Evolutionary conservation across 1,284 basidiomycete species (phyloP).

Genomic region (Malassezia psittaci): DNA sequence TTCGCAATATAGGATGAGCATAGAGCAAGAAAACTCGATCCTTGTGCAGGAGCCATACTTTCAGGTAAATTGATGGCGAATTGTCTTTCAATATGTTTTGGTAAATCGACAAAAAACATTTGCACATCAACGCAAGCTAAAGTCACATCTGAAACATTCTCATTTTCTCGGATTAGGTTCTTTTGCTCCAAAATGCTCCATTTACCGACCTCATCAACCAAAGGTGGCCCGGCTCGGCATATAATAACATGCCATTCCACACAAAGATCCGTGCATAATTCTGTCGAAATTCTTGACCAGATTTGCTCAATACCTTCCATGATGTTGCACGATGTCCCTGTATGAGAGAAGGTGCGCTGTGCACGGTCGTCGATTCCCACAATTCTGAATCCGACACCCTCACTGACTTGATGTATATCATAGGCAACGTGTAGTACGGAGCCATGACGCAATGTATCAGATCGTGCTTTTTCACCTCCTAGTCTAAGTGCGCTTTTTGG

Average conservation of each 20-base stretch:
- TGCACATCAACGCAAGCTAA: not conserved
- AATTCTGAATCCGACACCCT: not conserved
- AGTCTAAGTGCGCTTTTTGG: not conserved
- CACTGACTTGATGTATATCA: not conserved
- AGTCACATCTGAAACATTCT: not conserved
- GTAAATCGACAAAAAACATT: no score
- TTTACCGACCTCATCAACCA: not conserved
- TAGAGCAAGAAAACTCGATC: not conserved
- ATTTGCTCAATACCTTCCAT: not conserved
- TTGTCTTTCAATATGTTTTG: not conserved
- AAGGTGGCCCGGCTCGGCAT: conserved; percentile 3
- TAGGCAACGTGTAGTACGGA: conserved; percentile 15
- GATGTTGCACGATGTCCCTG: not conserved
- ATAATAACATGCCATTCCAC: conserved; percentile 13
- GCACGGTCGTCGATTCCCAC: conserved; percentile 8
- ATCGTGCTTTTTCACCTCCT: not conserved
- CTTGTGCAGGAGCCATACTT: not conserved
- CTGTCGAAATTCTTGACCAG: not conserved
- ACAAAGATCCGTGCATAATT: not conserved
- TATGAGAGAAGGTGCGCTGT: not conserved
- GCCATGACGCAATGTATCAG: conserved; percentile 5
- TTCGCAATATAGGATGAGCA: conserved; percentile 3
- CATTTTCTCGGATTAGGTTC: not conserved
- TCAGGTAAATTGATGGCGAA: not conserved
- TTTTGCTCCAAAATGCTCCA: not conserved